Percentiles rank a stretch among this genome's conserved stretches.
Evolutionary conservation across 1,284 basidiomycete genomes (phyloP).

Genomic region (Pyrrhoderma noxium): DNA sequence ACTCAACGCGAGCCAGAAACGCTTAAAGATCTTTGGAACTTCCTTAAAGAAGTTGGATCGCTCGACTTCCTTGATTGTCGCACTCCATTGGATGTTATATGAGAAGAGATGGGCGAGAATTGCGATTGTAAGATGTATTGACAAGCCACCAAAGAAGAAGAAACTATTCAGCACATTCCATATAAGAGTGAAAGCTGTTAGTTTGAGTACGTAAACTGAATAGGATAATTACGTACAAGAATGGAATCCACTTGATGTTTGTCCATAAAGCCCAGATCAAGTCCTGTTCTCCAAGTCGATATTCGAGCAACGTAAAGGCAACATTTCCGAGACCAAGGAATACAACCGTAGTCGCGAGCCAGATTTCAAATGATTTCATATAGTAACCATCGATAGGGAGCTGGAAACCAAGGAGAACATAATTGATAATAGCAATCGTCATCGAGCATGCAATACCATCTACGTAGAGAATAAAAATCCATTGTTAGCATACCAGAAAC

Average conservation of each 20-base stretch:
- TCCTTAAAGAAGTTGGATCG: slow-evolving; percentile 84
- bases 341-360: slow-evolving; percentile 68
- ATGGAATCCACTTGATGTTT: slow-evolving; percentile 71
- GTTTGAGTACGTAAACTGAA: too few species aligned
- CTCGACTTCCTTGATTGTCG: slow-evolving; percentile 75
- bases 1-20: slow-evolving; percentile 61
- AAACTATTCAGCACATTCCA: slow-evolving; percentile 40
- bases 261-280: slow-evolving; percentile 50
- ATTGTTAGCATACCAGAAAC: too few species aligned
- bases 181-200: slow-evolving; percentile 16
- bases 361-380: slow-evolving; percentile 68
- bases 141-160: slow-evolving; percentile 80
- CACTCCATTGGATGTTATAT: slow-evolving; percentile 78
- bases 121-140: slow-evolving; percentile 65
- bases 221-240: slow-evolving; percentile 54
- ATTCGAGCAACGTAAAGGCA: slow-evolving; percentile 65
- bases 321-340: slow-evolving; percentile 71
- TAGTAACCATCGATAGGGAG: slow-evolving; percentile 62
- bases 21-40: slow-evolving; percentile 71
- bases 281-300: slow-evolving; percentile 61
- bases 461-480: too few species aligned
- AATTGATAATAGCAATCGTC: slow-evolving; percentile 61
- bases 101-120: slow-evolving; percentile 77
- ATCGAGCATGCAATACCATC: slow-evolving; percentile 70
- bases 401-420: slow-evolving; percentile 61